Evolutionary conservation across 805 yeast genomes (phyloP), one percentile per base, ranked within the genome.

Genomic region (Candida ulmi): DNA sequence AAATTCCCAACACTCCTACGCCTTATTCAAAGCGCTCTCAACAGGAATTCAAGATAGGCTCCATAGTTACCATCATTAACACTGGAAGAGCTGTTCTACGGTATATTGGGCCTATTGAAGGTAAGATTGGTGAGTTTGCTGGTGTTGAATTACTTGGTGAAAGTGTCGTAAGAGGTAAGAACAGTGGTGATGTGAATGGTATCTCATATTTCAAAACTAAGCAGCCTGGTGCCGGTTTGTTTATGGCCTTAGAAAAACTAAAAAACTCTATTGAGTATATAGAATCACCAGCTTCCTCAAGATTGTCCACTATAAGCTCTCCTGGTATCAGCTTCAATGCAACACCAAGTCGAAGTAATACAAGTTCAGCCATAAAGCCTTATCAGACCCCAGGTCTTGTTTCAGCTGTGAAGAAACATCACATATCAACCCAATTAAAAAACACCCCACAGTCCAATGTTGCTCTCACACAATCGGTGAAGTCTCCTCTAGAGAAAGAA

Each of bases 61-160:
- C 51, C 11, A 37, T 42, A 1, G 8, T 55, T 47, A 57, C 39
- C 60, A 69, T 83, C 2, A 95, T 95, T 0, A 85, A 84, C 9
- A 78, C 84, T 11, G 79, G 85, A 18, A 62, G 65, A 30, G 96
- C 90, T 1, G 66, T 79, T 11, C 63, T 90, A 38, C 69, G 78
- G 43, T 90, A 73, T 59, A 68, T 80, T 17, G 99, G 96, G 1
- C 61, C 71, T 2, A 86, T 91, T 15, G 73, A 78, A 17, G 81
- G 81, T 17, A 87, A 85, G 54, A 61, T 63, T 7, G 95, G 96
- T 0, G 67, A 70, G 11, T 91, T 80, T 65, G 96, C 90, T 5
- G 99, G 99, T 3, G 72, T 91, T 6, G 97, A 91, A 57, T 65
- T 91, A 32, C 52, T 78, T n/a, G 90, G 85, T 2, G 80, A 78